Evolutionary conservation across 306 rosid genomes (phyloP), one percentile per base, ranked within the genome.

Genomic region (Glycine soja): DNA sequence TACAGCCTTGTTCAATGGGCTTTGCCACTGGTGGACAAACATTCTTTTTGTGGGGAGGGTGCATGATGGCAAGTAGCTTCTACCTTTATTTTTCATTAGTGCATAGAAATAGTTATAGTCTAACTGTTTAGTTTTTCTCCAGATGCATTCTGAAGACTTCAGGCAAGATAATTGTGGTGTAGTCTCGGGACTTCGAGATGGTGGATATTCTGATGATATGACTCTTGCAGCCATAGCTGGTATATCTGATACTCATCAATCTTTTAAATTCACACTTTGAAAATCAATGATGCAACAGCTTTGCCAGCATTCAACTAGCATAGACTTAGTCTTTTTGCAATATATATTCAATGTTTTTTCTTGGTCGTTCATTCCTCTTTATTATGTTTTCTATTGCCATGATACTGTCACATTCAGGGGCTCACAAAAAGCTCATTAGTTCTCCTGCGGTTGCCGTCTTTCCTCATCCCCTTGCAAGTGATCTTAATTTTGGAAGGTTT

Each of bases 141-240:
- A 96, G 99, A 96, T 96, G 98, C 99, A 93, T 83, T 97, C 97
- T 79, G 92, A 92, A 4, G 99, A 96, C 68, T 96, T 96, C 80
- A 90, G 97, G 82, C 84, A 48, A 68, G 97, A 96, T 70, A 88
- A 89, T 24, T 88, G 74, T 79, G 97, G 99, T 43, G 93, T 96
- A 81, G 85, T 96, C 62, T 88, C 99, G 15, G 94, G 86, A 78
- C 99, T 96, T 84, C 53, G 74, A 80, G 86, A 93, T 80, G 99
- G 99, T 81, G 99, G 99, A 85, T 96, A 96, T 86, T 96, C 99
- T 4, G 99, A 96, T 65, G 99, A 96, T 83, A 96, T 96, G 99
- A 96, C 99, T 80, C 97, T 96, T 70, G 97, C 99, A 50, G 95
- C 99, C 80, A 90, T 96, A 84, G 77, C 98, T 52, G 98, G 99